A percentile compares a stretch with the other conserved stretches of the same genome.
phyloP scores from a whole-genome alignment of 495 filamentous ascomycete species.

The Evansstolkia leycettana region DNA sequence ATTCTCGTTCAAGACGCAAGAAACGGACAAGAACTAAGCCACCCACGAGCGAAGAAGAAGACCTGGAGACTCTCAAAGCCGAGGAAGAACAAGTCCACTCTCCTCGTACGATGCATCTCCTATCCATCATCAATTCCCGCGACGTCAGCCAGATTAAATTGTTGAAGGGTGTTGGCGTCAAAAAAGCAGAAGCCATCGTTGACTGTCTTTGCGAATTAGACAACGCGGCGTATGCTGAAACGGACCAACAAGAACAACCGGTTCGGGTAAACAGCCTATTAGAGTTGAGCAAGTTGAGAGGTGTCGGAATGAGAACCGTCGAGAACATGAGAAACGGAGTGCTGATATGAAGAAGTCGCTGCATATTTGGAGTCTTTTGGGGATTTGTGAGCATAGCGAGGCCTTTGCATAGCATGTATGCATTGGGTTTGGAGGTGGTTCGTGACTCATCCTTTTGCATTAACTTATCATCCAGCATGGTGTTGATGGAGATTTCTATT shows the following conservation, averaged over 20 bases:
- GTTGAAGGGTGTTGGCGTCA: constrained; percentile 53
- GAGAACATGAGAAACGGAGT: constrained; percentile 42
- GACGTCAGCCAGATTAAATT: constrained; percentile 53
- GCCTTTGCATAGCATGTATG: not conserved
- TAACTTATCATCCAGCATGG: constrained; percentile 25
- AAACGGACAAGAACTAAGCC: constrained; percentile 26
- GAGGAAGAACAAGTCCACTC: constrained; percentile 32
- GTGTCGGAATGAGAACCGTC: constrained; percentile 39
- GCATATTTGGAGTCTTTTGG: constrained; percentile 4
- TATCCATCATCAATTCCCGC: constrained; percentile 78
- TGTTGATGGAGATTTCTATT: constrained; percentile 16
- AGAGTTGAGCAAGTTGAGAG: constrained; percentile 36
- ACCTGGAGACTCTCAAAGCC: constrained; percentile 4
- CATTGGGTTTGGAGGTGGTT: constrained; percentile 5
- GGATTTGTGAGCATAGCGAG: not conserved
- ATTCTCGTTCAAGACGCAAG: constrained; percentile 24
- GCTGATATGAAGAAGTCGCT: constrained; percentile 11
- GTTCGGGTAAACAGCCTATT: constrained; percentile 29
- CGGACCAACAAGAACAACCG: constrained; percentile 12
- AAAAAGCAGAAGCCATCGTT: constrained; percentile 42
- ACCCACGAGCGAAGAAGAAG: constrained; percentile 9
- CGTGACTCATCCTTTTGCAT: too few relatives aligned
- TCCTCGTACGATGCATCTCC: constrained; percentile 56
- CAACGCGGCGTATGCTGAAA: constrained; percentile 8
- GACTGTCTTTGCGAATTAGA: constrained; percentile 40